Conservation (phyloP, 768 basidiomycete species). For the Serendipita indica region DNA sequence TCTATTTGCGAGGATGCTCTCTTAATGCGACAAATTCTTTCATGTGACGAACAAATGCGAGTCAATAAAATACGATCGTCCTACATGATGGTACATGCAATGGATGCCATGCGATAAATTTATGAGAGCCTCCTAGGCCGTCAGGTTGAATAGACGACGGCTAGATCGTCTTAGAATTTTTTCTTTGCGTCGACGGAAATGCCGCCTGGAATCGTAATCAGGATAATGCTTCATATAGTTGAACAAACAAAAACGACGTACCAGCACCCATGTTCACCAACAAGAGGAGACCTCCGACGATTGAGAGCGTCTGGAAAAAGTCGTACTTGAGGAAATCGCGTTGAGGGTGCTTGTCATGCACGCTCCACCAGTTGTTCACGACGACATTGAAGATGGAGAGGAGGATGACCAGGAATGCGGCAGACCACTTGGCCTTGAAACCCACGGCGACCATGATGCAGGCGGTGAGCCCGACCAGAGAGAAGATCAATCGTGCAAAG, state of each 20-base stretch:
- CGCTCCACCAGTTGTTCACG: constrained; percentile 97
- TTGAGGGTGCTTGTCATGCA: constrained; percentile 83
- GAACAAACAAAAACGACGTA: constrained; percentile 22
- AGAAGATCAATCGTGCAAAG: constrained; percentile 71
- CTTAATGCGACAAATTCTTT: too few species aligned
- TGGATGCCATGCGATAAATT: not conserved
- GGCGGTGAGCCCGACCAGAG: constrained; percentile 77
- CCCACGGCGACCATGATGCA: constrained; percentile 95
- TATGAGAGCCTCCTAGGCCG: not conserved
- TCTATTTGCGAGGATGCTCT: not conserved
- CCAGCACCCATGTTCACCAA: constrained; percentile 98
- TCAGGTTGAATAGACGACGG: not conserved
- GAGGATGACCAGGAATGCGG: constrained; percentile 83
- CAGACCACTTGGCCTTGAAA: constrained; percentile 99
- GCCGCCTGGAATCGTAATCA: constrained; percentile 42
- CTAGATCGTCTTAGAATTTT: constrained; percentile 52
- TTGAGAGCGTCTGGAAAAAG: constrained; percentile 98
- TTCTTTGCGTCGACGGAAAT: constrained; percentile 99
- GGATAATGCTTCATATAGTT: not conserved
- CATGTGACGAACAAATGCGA: not conserved
- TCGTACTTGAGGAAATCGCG: constrained; percentile 99
- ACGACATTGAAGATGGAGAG: constrained; percentile 93
- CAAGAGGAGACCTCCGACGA: constrained; percentile 92
- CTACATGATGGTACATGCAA: constrained; percentile 8
- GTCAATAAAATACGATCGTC: constrained; percentile 1